Conservation (phyloP, 2,329 filamentous ascomycete genomes). For the Aspergillus quadricinctus region DNA sequence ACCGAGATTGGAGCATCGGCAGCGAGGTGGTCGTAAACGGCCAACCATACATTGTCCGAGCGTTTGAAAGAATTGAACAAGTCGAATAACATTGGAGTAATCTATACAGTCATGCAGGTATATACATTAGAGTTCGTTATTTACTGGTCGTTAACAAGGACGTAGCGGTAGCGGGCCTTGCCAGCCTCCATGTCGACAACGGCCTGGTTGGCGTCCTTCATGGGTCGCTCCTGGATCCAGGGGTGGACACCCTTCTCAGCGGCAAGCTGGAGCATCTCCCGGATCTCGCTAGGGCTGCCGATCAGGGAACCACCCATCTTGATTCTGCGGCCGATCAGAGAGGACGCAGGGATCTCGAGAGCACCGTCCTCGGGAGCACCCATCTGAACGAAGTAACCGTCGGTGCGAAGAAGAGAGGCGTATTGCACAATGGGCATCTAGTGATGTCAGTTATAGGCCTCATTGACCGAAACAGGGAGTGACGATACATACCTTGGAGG, state of each 20-base stretch:
- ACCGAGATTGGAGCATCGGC: constrained; percentile 17
- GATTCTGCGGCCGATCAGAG: constrained; percentile 49
- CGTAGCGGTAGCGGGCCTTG: constrained; percentile 42
- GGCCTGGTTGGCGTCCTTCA: constrained; percentile 42
- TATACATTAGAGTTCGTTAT: constrained; percentile 1
- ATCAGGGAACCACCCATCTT: constrained; percentile 47
- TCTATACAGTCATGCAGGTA: constrained; percentile 9
- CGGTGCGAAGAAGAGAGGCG: constrained; percentile 52
- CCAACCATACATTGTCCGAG: constrained; percentile 20
- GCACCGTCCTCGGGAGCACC: constrained; percentile 58
- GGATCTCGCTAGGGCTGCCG: constrained; percentile 38
- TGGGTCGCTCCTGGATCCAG: constrained; percentile 38
- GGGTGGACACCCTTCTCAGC: constrained; percentile 36
- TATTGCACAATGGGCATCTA: constrained; percentile 60
- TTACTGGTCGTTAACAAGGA: constrained; percentile 37
- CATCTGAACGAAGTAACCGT: constrained; percentile 61
- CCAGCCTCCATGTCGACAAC: constrained; percentile 41
- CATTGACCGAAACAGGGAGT: not conserved
- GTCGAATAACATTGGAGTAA: not conserved
- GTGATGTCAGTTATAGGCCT: not conserved
- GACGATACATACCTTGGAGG: constrained; percentile 16
- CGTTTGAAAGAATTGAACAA: constrained; percentile 21
- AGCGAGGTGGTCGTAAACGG: constrained; percentile 17
- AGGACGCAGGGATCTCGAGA: constrained; percentile 52
- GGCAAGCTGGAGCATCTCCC: constrained; percentile 42